Base-by-base conservation (phyloP, 2,329 filamentous ascomycete genomes). In the Pseudogymnoascus sp. region DNA sequence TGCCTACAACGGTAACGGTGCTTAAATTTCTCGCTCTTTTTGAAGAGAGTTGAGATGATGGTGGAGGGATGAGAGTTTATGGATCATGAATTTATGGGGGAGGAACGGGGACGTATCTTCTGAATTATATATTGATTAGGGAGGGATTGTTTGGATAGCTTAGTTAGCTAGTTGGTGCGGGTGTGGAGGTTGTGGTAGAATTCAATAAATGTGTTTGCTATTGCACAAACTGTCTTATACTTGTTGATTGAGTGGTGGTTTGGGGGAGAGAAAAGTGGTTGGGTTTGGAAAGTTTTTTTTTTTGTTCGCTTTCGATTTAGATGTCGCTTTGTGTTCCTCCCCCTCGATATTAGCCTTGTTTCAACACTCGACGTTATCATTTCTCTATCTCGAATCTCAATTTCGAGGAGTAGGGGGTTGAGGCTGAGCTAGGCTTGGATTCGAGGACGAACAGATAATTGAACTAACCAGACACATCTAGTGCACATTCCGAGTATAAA, bases 1-100 rank as follows among this genome's bases (percentile, higher is more conserved):
- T 62, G 81, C 80, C 65, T 85, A 83, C 76, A 86, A 86, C 75
- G 81, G 81, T 65, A 77, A 76, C 45, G 69, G 70, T 23, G 69
- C 72, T 63, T 73, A 77, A 65, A 28, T 62, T 57, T 6, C 23
- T 65, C 14, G 16, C 7, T 31, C 7, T 31, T 16, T 43, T 43
- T 16, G 8, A 31, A 1, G 23, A 16, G 25, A 31, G 14, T 54
- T 54, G 23, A 31, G 48, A 3, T 6, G 23, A 25, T 54, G 23
- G 25, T 54, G 14, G 48, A 54, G 28, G 45, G 48, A 54, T 54
- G 48, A 31, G 14, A 16, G 16, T 10, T 48, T 31, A 54, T 54
- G 48, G 48, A 54, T 54, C 25, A 54, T 31, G 48, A 51, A 54
- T 16, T 54, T 54, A 54, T 54, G 45, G 43, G 45, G 11, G 48